Evolutionary conservation across 2,329 filamentous ascomycete genomes (phyloP).

Genomic region (Microsporum canis): DNA sequence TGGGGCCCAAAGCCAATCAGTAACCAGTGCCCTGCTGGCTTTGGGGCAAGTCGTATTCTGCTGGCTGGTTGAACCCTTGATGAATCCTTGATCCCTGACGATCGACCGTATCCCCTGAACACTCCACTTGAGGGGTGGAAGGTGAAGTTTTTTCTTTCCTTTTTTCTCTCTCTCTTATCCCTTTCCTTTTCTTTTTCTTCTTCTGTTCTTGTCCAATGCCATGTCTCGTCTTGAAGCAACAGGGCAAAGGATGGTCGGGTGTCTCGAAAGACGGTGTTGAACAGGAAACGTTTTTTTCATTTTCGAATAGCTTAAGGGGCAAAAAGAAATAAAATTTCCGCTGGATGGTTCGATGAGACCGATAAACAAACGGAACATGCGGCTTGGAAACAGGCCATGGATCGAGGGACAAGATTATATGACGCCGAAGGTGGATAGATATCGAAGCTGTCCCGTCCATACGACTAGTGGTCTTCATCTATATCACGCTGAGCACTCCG

Average conservation of each 20-base stretch:
- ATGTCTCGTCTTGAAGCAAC: not conserved
- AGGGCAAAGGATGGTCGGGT: not conserved
- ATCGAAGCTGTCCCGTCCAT: not conserved
- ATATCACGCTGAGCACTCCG: not conserved
- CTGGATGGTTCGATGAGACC: not conserved
- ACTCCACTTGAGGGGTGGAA: not conserved
- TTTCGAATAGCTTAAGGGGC: not conserved
- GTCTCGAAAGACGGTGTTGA: not conserved
- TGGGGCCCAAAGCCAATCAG: not conserved
- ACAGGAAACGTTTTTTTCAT: not conserved
- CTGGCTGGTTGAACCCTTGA: not conserved
- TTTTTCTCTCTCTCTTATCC: not conserved
- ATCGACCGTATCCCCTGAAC: not conserved
- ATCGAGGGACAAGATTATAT: not conserved
- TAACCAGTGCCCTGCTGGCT: not conserved
- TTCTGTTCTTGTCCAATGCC: not conserved
- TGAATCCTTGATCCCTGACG: not conserved
- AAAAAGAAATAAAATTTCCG: not conserved
- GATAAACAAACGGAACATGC: not conserved
- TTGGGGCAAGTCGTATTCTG: not conserved
- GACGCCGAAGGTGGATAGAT: not conserved
- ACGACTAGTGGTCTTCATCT: not conserved
- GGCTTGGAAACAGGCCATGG: not conserved
- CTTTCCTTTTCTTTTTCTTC: not conserved
- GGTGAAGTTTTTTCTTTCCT: not conserved